Conservation (phyloP, 169 alveolate species). For the Sarcocystis neurona region DNA sequence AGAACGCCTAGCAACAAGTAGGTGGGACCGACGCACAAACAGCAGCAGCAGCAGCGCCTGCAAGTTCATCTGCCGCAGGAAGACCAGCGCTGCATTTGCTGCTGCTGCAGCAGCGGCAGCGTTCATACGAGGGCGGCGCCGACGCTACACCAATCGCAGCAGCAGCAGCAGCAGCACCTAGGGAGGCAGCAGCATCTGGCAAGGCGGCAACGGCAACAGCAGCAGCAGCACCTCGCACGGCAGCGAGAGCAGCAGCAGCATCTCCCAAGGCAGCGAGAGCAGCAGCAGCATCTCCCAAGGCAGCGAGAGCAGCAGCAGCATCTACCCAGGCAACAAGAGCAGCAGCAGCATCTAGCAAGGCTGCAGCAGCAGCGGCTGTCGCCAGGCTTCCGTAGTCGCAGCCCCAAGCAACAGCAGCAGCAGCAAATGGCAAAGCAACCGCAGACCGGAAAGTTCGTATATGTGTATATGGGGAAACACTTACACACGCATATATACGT, state of each 20-base stretch:
- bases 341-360: constrained; percentile 22
- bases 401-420: no score
- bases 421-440: constrained; percentile 29
- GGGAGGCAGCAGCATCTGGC: constrained; percentile 37
- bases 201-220: constrained; percentile 24
- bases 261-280: constrained; percentile 15
- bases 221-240: not conserved
- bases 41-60: no score
- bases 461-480: constrained; percentile 5
- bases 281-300: not conserved
- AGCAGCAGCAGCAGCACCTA: not conserved
- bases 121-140: not conserved
- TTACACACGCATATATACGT: constrained; percentile 6
- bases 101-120: no score
- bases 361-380: not conserved
- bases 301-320: constrained; percentile 33
- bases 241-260: not conserved
- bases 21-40: no score
- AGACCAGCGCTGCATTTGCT: no score
- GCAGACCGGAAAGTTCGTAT: constrained; percentile 19
- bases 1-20: no score
- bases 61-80: no score
- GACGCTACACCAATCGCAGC: not conserved
- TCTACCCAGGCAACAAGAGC: constrained; percentile 37
- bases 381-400: no score